These are phyloP conservation scores for Agroathelia rolfsii DNA, from an alignment of 1,284 basidiomycete genomes.

Conservation along the genomic window DNA sequence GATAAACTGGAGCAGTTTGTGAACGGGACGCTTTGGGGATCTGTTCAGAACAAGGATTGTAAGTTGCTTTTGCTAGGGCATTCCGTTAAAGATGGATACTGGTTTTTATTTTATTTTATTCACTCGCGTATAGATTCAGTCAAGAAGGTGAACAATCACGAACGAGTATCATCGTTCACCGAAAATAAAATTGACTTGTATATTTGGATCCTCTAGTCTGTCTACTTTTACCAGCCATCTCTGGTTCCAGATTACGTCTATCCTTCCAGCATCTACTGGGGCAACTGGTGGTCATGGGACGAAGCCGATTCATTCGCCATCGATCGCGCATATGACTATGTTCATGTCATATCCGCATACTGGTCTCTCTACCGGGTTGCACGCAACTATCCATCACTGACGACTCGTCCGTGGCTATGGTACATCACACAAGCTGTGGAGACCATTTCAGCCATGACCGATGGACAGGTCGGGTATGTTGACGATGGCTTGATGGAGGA, in stretches of 20 bases:
- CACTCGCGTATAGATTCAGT: constrained; percentile 31
- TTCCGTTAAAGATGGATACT: neutral
- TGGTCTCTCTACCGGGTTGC: constrained; percentile 52
- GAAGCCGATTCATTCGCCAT: constrained; percentile 36
- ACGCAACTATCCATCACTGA: constrained; percentile 43
- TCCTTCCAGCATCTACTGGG: constrained; percentile 39
- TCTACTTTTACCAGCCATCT: constrained; percentile 43
- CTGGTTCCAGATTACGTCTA: constrained; percentile 38
- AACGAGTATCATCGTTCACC: constrained; percentile 4
- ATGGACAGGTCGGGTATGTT: constrained; percentile 34
- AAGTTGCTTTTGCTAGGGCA: constrained; percentile 10
- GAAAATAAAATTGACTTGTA: neutral
- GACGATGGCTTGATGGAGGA: constrained; percentile 49
- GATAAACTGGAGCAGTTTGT: constrained; percentile 42
- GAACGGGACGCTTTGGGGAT: constrained; percentile 37
- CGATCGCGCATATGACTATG: constrained; percentile 50
- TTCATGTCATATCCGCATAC: constrained; percentile 47
- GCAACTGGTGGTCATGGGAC: constrained; percentile 53
- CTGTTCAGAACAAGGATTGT: constrained; percentile 43
- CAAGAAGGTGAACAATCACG: constrained; percentile 35
- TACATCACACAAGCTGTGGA: constrained; percentile 45
- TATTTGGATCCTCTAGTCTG: constrained; percentile 26
- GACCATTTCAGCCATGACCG: constrained; percentile 40
- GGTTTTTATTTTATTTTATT: constrained; percentile 3
- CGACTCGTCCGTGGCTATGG: constrained; percentile 42